These are phyloP conservation scores for Cyclotella kingstonii DNA, from an alignment of 108 stramenopile genomes.

Conservation along the genomic window DNA sequence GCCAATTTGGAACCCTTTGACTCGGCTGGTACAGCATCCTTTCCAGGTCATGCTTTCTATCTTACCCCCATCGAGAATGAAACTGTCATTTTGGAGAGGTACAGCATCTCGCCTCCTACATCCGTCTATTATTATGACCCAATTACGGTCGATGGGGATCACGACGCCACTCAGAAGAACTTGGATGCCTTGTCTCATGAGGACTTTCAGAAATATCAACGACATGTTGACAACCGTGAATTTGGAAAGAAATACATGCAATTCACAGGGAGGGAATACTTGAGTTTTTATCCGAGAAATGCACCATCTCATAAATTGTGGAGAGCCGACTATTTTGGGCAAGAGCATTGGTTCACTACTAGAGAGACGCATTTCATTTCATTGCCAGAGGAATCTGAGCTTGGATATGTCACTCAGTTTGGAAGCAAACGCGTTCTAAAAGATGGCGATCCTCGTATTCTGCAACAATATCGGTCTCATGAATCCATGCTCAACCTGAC, in stretches of 20 bases:
- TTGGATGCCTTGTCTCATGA: conserved; percentile 35
- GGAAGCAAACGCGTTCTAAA: conserved; percentile 39
- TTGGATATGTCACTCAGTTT: conserved; percentile 26
- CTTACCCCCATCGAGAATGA: conserved; percentile 38
- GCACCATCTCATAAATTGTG: conserved; percentile 67
- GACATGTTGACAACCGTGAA: conserved; percentile 41
- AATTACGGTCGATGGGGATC: conserved; percentile 52
- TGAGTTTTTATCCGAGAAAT: conserved; percentile 42
- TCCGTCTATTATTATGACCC: conserved; percentile 71
- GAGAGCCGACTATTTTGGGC: conserved; percentile 77
- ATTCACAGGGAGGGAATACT: conserved; percentile 52
- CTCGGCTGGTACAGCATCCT: conserved; percentile 56
- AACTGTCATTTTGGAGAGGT: conserved; percentile 31
- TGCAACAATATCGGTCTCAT: conserved; percentile 64
- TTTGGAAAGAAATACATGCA: conserved; percentile 63
- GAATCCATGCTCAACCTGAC: conserved; percentile 69
- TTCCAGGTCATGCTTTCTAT: conserved; percentile 63
- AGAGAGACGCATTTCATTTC: conserved; percentile 69
- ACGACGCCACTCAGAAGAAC: conserved; percentile 58
- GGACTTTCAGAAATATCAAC: conserved; percentile 47
- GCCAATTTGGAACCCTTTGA: conserved; percentile 46
- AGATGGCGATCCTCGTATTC: conserved; percentile 46
- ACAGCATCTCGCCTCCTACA: conserved; percentile 17
- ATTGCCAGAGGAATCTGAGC: conserved; percentile 43
- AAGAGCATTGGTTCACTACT: conserved; percentile 79